phyloP scores from a whole-genome alignment of 2,329 filamentous ascomycete species.

The Pezicula neosporulosa region DNA sequence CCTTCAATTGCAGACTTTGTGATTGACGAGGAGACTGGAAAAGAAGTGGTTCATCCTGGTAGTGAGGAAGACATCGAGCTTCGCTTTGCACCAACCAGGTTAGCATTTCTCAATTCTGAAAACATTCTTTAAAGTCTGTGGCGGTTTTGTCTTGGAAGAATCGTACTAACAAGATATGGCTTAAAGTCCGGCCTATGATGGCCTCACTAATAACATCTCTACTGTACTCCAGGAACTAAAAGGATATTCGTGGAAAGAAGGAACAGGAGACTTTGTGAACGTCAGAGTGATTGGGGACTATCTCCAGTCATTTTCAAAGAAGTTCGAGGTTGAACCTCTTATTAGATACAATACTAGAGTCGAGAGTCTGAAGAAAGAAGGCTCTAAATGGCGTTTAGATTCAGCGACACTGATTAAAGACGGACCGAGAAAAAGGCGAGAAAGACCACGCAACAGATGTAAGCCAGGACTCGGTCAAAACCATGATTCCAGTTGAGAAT shows the following conservation, averaged over 20 bases:
- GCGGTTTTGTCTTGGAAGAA: not conserved
- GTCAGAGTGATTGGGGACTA: slow-evolving; percentile 17
- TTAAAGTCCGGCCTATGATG: slow-evolving; percentile 19
- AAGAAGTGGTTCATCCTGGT: not conserved
- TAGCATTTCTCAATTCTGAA: slow-evolving; percentile 1
- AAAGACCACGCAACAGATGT: slow-evolving; percentile 8
- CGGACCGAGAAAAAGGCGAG: slow-evolving; percentile 3
- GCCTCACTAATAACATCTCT: slow-evolving; percentile 22
- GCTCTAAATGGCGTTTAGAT: slow-evolving; percentile 15
- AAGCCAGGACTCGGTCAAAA: not conserved
- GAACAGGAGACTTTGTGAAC: slow-evolving; percentile 21
- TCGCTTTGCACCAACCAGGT: slow-evolving; percentile 23
- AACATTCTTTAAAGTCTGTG: no score
- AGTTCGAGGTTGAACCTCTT: slow-evolving; percentile 12
- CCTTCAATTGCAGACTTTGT: slow-evolving; percentile 16
- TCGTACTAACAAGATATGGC: not conserved
- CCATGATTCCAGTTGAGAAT: no score
- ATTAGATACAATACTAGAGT: slow-evolving; percentile 21
- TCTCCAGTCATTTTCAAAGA: slow-evolving; percentile 14
- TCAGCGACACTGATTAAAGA: slow-evolving; percentile 10
- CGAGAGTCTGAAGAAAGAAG: slow-evolving; percentile 17
- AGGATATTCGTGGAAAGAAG: slow-evolving; percentile 19
- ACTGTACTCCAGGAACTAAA: slow-evolving; percentile 20
- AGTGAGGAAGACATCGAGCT: slow-evolving; percentile 9
- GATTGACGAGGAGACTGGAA: not conserved